Percentiles rank a stretch among this genome's conserved stretches.
phyloP scores from a whole-genome alignment of 2,329 filamentous ascomycete genomes.

The Colletotrichum tabaci region DNA sequence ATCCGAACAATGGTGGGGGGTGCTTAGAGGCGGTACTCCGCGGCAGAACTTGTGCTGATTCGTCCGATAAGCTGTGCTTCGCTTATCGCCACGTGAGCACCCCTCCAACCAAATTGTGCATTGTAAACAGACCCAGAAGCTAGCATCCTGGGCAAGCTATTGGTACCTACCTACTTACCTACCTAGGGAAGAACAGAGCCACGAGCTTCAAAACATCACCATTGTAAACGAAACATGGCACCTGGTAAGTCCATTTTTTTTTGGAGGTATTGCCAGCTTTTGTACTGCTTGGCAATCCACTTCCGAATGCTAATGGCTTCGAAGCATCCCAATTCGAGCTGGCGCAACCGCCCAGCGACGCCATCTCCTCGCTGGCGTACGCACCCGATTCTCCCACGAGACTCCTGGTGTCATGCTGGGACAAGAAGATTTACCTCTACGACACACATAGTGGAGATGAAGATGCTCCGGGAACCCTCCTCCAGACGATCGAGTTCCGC shows the following conservation, averaged over 20 bases:
- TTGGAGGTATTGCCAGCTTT: not conserved
- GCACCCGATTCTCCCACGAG: slow-evolving; percentile 81
- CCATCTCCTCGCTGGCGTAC: slow-evolving; percentile 89
- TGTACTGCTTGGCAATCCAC: not conserved
- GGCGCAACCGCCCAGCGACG: slow-evolving; percentile 85
- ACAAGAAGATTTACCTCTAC: slow-evolving; percentile 92
- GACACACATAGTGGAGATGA: slow-evolving; percentile 74
- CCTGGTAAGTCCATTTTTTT: slow-evolving; percentile 52
- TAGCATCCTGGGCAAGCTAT: slow-evolving; percentile 17
- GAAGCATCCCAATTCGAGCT: slow-evolving; percentile 85
- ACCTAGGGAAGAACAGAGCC: slow-evolving; percentile 18
- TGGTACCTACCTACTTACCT: not conserved
- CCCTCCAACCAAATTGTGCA: slow-evolving; percentile 40
- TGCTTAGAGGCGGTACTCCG: slow-evolving; percentile 52
- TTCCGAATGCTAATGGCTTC: slow-evolving; percentile 42
- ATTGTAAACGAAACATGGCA: slow-evolving; percentile 51
- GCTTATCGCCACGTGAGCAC: slow-evolving; percentile 42
- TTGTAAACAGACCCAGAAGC: slow-evolving; percentile 39
- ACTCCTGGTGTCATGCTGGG: slow-evolving; percentile 95
- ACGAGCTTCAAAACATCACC: slow-evolving; percentile 12
- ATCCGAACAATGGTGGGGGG: slow-evolving; percentile 56
- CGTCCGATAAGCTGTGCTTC: slow-evolving; percentile 33
- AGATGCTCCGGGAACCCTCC: slow-evolving; percentile 71
- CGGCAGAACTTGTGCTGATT: slow-evolving; percentile 50
- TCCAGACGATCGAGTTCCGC: slow-evolving; percentile 83